Conservation (phyloP, 306 rosid genomes). For the Prunus armeniaca region DNA sequence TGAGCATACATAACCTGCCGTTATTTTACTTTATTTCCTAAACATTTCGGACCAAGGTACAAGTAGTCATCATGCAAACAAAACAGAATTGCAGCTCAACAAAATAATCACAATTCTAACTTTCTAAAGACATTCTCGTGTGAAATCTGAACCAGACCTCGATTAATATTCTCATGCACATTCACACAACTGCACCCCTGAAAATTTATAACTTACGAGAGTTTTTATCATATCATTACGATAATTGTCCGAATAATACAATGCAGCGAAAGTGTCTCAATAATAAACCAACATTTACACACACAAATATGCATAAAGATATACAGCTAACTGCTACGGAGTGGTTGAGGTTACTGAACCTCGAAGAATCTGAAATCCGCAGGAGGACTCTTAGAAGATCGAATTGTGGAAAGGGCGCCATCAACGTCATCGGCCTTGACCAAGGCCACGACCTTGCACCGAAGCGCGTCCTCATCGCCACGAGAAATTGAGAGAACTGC, state of each 20-base stretch:
- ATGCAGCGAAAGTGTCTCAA: neutral
- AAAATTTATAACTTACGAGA: neutral
- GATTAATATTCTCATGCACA: neutral
- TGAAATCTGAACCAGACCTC: neutral
- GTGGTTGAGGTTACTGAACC: slow-evolving; percentile 28
- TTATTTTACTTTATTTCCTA: no score
- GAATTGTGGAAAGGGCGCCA: slow-evolving; percentile 60
- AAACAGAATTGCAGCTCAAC: neutral
- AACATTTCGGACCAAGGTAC: neutral
- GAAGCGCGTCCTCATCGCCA: slow-evolving; percentile 77
- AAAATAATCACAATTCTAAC: neutral
- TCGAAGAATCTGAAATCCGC: slow-evolving; percentile 69
- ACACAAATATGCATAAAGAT: no score
- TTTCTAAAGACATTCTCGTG: neutral
- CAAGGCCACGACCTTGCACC: slow-evolving; percentile 81
- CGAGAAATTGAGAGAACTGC: slow-evolving; percentile 72
- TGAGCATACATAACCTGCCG: no score
- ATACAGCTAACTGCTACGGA: neutral
- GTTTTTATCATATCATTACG: no score
- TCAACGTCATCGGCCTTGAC: slow-evolving; percentile 64
- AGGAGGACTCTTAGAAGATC: slow-evolving; percentile 34
- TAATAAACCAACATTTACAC: neutral
- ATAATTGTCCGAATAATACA: neutral
- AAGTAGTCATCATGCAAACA: neutral
- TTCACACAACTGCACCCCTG: neutral